phyloP scores from a whole-genome alignment of 805 yeast genomes.

The Blastobotrys parvus region DNA sequence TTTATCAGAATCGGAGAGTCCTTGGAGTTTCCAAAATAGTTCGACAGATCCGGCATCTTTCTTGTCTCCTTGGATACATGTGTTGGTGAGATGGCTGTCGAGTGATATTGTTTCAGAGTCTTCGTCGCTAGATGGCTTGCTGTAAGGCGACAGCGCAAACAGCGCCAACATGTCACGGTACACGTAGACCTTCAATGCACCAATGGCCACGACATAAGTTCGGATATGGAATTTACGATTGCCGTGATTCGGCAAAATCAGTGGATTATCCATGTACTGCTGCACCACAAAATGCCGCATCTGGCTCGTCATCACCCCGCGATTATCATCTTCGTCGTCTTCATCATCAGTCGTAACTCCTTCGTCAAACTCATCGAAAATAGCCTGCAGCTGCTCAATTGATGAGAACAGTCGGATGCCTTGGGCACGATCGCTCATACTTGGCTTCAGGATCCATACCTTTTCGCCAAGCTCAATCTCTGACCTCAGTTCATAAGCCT shows the following conservation, averaged over 20 bases:
- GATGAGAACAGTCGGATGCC: slow-evolving; percentile 81
- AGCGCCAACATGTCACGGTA: slow-evolving; percentile 72
- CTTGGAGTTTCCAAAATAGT: slow-evolving; percentile 52
- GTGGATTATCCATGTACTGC: slow-evolving; percentile 62
- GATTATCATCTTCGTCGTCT: slow-evolving; percentile 35
- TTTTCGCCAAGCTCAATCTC: slow-evolving; percentile 43
- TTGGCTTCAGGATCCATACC: slow-evolving; percentile 88
- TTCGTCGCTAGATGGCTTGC: slow-evolving; percentile 25
- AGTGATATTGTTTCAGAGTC: slow-evolving; percentile 31
- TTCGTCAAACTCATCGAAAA: slow-evolving; percentile 82
- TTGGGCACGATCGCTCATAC: slow-evolving; percentile 96
- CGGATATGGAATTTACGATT: slow-evolving; percentile 83
- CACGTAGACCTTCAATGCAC: slow-evolving; percentile 70
- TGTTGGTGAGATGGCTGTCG: slow-evolving; percentile 83
- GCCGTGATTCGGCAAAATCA: slow-evolving; percentile 51
- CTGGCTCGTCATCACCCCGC: slow-evolving; percentile 76
- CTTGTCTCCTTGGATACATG: slow-evolving; percentile 67
- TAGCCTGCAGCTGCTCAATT: slow-evolving; percentile 67
- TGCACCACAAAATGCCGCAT: slow-evolving; percentile 87
- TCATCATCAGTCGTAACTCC: slow-evolving; percentile 55
- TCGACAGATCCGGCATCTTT: slow-evolving; percentile 40
- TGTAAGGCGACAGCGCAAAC: slow-evolving; percentile 57
- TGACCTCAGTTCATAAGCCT: slow-evolving; percentile 77
- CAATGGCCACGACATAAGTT: slow-evolving; percentile 68
- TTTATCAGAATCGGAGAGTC: slow-evolving; percentile 32